Evolutionary conservation across 2,329 filamentous ascomycete genomes (phyloP), one percentile per base, ranked within the genome.

Genomic region (Trichophyton schoenleinii): DNA sequence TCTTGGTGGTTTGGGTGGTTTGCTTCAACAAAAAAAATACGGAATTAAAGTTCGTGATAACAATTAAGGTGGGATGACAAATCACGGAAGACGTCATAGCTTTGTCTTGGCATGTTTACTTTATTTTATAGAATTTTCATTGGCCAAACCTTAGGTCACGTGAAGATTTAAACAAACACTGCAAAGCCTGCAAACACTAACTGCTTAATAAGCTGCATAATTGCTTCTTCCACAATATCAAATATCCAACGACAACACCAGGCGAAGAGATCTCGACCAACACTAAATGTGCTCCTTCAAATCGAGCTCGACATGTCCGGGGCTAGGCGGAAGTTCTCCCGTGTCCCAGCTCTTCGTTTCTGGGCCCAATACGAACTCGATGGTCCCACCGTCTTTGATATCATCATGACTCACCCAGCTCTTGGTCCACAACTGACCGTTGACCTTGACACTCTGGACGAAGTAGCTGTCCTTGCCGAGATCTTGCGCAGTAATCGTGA

Each of bases 381-480:
- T 72, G 8, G 68, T 73, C 0, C 78, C 78, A 0, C 78, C 79
- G 22, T 75, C 67, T 71, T 68, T 70, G 28, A 72, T 57, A 67
- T 83, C 79, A 0, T 77, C 74, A 67, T 83, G 80, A 61, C 77
- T 74, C 18, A 84, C 74, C 81, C 81, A 83, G 60, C 80, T 83
- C 70, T 75, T 78, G 0, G 72, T 66, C 81, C 81, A 83, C 0
- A 61, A 1, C 60, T 79, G 62, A 0, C 79, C 81, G 62, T 84
- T 83, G 42, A 83, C 77, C 60, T 71, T 78, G 0, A 84, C 71
- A 1, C 74, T 74, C 66, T 83, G 80, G 3, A 85, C 77, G 63
- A 79, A 84, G 48, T 75, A 78, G 1, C 77, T 77, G 2, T 77
- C 68, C 2, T 72, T 69, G 1, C 72, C 74, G 11, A 81, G 66